Evolutionary conservation across 192 early-diverging fungal species (phyloP).

Genomic region (Podochytrium sp.): DNA sequence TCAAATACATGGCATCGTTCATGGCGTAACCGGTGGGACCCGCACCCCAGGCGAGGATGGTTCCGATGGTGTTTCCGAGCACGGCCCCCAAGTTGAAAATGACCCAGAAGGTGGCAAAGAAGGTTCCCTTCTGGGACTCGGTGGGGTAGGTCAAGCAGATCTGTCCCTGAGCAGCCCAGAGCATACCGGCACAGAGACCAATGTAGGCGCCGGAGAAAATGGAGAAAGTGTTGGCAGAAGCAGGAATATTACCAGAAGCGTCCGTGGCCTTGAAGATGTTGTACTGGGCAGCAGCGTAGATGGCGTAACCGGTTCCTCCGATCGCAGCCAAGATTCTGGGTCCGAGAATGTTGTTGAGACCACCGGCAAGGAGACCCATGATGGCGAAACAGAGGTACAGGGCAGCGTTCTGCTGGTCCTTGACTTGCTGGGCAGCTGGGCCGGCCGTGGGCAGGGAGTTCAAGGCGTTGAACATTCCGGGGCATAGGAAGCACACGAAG

Average conservation of each 20-base stretch:
- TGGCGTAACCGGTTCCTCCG: slow-evolving; percentile 71
- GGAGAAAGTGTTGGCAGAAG: slow-evolving; percentile 55
- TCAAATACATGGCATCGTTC: slow-evolving; percentile 74
- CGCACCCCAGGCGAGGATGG: slow-evolving; percentile 70
- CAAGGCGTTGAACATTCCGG: slow-evolving; percentile 76
- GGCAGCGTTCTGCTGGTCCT: slow-evolving; percentile 61
- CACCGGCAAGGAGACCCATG: slow-evolving; percentile 75
- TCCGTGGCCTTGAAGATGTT: slow-evolving; percentile 67
- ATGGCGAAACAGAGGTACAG: slow-evolving; percentile 79
- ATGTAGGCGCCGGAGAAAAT: slow-evolving; percentile 79
- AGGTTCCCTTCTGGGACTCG: slow-evolving; percentile 80
- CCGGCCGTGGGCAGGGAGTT: slow-evolving; percentile 38
- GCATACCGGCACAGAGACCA: slow-evolving; percentile 81
- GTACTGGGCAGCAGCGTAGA: slow-evolving; percentile 79
- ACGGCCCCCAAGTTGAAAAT: slow-evolving; percentile 85
- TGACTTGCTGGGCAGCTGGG: slow-evolving; percentile 65
- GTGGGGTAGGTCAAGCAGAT: slow-evolving; percentile 87
- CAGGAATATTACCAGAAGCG: slow-evolving; percentile 33
- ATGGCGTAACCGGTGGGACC: slow-evolving; percentile 45
- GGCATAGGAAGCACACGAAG: slow-evolving; percentile 78
- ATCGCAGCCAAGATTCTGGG: slow-evolving; percentile 69
- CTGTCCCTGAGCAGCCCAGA: slow-evolving; percentile 61
- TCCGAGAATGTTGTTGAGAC: slow-evolving; percentile 79
- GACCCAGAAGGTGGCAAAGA: slow-evolving; percentile 86
- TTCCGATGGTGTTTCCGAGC: slow-evolving; percentile 75